Evolutionary conservation across 2,329 filamentous ascomycete genomes (phyloP), one percentile per base, ranked within the genome.

Genomic region (Beauveria sp.): DNA sequence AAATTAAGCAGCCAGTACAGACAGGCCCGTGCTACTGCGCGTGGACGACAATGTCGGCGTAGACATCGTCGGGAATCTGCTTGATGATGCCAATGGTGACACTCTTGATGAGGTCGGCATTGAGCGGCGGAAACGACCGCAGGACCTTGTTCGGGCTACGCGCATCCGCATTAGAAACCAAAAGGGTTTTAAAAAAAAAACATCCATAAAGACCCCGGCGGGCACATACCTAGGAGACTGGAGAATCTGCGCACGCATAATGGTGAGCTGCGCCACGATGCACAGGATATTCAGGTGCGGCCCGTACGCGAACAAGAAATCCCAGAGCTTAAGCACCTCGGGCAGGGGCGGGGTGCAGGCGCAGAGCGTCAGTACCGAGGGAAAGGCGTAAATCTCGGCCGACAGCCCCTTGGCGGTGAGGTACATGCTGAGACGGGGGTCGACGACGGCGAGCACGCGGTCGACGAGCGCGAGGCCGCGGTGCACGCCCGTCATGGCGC

Each of bases 401-500:
- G 91, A 88, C 73, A 99, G 86, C 14, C 90, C 90, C 74, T 96
- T 96, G 60, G 87, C 86, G 62, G 90, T 88, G 34, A 99, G 82
- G 72, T 96, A 92, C 28, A 86, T 78, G 69, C 89, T 92, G 51
- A 99, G 81, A 73, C 93, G 95, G 1, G 90, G 87, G 71, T 98
- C 95, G 53, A 97, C 92, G 61, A 96, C 91, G 63, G 91, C 88
- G 26, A 99, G 79, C 56, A 96, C 92, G 70, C 91, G 91, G 74
- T 99, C 95, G 24, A 99, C 93, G 10, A 99, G 81, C 26, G 89
- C 89, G 14, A 99, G 82, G 0, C 95, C 95, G 68, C 88, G 89
- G 75, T 99, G 95, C 7, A 99, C 95, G 54, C 95, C 95, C 67
- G 97, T 93, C 93, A 99, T 97, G 64, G 92, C 92, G 28, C 93